A percentile compares a stretch with the other conserved stretches of the same genome.
These are phyloP conservation scores for Ceriops decandra DNA, from an alignment of 345 rosid species.

Conservation along the genomic window DNA sequence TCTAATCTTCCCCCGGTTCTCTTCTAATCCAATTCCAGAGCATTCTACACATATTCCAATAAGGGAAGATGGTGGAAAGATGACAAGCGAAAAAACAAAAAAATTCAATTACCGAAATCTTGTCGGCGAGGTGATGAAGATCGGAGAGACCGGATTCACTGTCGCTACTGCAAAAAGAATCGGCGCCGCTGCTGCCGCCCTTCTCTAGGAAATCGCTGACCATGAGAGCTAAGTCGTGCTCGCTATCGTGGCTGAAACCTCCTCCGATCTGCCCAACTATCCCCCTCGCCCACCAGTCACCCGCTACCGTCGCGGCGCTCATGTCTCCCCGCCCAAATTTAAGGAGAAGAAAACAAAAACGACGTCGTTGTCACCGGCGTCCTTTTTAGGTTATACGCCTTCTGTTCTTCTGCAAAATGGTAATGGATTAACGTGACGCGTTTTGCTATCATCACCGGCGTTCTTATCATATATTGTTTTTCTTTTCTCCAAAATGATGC, in stretches of 20 bases:
- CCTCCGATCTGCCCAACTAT: constrained; percentile 36
- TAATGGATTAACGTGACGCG: no score
- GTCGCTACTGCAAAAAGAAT: constrained; percentile 84
- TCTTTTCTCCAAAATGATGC: background rate
- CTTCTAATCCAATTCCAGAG: background rate
- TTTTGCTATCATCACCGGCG: no score
- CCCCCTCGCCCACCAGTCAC: constrained; percentile 35
- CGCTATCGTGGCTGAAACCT: constrained; percentile 85
- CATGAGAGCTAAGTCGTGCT: constrained; percentile 82
- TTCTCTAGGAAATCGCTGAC: constrained; percentile 82
- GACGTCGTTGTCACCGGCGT: no score
- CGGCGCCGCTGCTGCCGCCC: constrained; percentile 55
- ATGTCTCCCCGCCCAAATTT: background rate
- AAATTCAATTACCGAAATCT: constrained; percentile 48
- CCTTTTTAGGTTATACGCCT: no score
- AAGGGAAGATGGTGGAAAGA: background rate
- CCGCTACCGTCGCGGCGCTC: constrained; percentile 46
- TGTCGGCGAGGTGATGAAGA: constrained; percentile 69
- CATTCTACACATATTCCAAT: no score
- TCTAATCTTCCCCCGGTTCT: background rate
- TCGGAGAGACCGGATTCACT: constrained; percentile 78
- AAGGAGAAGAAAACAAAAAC: background rate
- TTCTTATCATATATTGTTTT: background rate
- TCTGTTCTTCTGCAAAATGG: no score
- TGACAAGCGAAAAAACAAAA: background rate